Base-by-base conservation (phyloP, 495 filamentous ascomycete genomes). In the Geoglossum glabrum region DNA sequence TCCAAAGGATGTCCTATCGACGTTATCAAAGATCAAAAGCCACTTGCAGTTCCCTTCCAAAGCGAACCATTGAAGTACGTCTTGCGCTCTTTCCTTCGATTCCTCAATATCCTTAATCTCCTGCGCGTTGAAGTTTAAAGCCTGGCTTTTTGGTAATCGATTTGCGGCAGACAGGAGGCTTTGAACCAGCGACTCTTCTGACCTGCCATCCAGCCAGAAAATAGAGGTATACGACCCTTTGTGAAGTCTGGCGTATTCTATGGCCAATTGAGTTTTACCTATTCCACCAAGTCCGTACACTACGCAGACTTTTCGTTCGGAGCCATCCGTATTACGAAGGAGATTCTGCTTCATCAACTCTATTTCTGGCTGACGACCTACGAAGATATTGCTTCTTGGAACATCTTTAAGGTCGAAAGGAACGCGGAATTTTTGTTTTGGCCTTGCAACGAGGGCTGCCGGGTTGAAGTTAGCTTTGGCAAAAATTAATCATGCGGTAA, bases 21-120 rank as follows among this genome's bases (percentile, higher is more conserved):
- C 25, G 51, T 62, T 62, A 17, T 62, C 59, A 19, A 62, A 47
- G 11, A 62, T 31, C 11, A 62, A 45, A 23, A 61, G 19, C 61
- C 61, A 62, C 3, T 38, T 15, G 1, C 9, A 4, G 25, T 62
- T 62, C 10, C 51, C 59, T 54, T 31, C 15, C 3, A 25, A 19
- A 11, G 11, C 11, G 11, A 54, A 31, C 51, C 51, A 54, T 54
- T 8, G 13, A n/a, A 31, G 33, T 8, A 54, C 28, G 1, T 36
- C 51, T 19, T 54, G 51, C 4, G 17, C 28, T 28, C 51, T 23
- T 17, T 36, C 19, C 28, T 31, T 54, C 19, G 21, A 36, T 31
- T 36, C 28, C 5, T 54, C 21, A 4, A 10, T 1, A 4, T 23
- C 28, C 21, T 54, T 54, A 5, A 31, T 28, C 15, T 54, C 33